Percentiles rank a stretch among this genome's conserved stretches.
These are phyloP conservation scores for Suhomyces kilbournensis DNA, from an alignment of 805 yeast species.

Conservation along the genomic window DNA sequence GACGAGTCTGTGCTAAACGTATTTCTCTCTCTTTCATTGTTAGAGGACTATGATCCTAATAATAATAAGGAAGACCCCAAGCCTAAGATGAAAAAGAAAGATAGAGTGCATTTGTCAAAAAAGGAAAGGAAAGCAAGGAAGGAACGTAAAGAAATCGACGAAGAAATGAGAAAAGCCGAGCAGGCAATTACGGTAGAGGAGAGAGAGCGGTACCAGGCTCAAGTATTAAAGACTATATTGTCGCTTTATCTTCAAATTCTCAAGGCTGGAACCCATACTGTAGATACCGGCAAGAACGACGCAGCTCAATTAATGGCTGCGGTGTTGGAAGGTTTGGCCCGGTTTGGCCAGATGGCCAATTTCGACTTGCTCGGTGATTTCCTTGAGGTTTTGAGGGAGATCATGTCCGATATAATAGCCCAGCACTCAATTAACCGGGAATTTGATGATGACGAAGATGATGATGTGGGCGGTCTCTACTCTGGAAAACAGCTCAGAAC, in stretches of 20 bases:
- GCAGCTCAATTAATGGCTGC: slow-evolving; percentile 64
- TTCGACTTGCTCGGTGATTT: slow-evolving; percentile 91
- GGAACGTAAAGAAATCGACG: slow-evolving; percentile 82
- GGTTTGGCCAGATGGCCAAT: slow-evolving; percentile 89
- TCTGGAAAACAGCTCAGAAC: slow-evolving; percentile 57
- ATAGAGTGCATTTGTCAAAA: slow-evolving; percentile 87
- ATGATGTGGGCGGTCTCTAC: slow-evolving; percentile 29
- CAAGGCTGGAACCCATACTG: slow-evolving; percentile 38
- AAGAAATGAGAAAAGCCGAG: slow-evolving; percentile 85
- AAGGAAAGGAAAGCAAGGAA: slow-evolving; percentile 84
- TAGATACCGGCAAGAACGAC: slow-evolving; percentile 44
- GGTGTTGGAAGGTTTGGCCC: slow-evolving; percentile 87
- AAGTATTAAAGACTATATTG: slow-evolving; percentile 70
- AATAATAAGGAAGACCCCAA: slow-evolving; percentile 40
- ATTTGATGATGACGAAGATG: slow-evolving; percentile 17
- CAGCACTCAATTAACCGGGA: slow-evolving; percentile 36
- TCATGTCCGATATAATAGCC: slow-evolving; percentile 52
- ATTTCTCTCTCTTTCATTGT: slow-evolving; percentile 61
- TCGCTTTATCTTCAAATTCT: slow-evolving; percentile 75
- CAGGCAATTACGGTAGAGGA: slow-evolving; percentile 83
- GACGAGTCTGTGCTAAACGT: slow-evolving; percentile 80
- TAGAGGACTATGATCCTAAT: slow-evolving; percentile 72
- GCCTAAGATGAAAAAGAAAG: slow-evolving; percentile 70
- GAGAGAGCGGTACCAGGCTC: slow-evolving; percentile 81
- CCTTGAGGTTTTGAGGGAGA: slow-evolving; percentile 82